phyloP scores from a whole-genome alignment of 2,329 filamentous ascomycete genomes.

The Microcyclospora tardicrescens region DNA sequence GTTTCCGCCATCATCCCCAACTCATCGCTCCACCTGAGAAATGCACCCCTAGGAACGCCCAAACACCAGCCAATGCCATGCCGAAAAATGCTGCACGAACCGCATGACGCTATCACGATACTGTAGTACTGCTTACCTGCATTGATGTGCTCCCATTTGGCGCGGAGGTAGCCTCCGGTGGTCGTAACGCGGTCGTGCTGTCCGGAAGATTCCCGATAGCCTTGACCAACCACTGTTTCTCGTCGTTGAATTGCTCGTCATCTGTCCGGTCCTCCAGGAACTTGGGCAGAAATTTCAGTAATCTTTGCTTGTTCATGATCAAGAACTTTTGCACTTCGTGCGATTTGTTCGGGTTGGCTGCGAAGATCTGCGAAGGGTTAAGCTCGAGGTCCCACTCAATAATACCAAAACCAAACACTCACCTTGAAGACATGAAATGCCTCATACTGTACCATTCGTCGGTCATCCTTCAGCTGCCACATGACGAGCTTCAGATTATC shows the following conservation, averaged over 20 bases:
- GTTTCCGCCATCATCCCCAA: too few species aligned
- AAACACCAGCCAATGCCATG: too few species aligned
- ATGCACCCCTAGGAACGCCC: too few species aligned
- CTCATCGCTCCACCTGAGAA: too few species aligned
- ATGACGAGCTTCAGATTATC: constrained; percentile 97
- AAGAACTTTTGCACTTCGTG: constrained; percentile 88
- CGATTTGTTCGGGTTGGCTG: constrained; percentile 97
- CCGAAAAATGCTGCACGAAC: too few species aligned
- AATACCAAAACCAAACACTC: constrained; percentile 2
- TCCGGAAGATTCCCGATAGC: constrained; percentile 49
- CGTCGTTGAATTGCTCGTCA: constrained; percentile 96
- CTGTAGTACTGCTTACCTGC: too few species aligned
- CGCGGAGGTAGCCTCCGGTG: constrained; percentile 3
- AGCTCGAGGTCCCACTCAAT: neutral
- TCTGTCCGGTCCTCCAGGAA: constrained; percentile 93
- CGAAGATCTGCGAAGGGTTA: constrained; percentile 58
- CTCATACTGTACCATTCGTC: constrained; percentile 99
- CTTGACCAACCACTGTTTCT: constrained; percentile 92
- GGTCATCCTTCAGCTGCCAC: constrained; percentile 88
- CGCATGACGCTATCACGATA: too few species aligned
- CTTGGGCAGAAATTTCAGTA: constrained; percentile 75
- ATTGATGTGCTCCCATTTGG: neutral
- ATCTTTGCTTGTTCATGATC: constrained; percentile 86
- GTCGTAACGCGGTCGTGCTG: constrained; percentile 13
- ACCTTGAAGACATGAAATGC: constrained; percentile 98